phyloP scores from a whole-genome alignment of 805 yeast species.

The Lachancea sp. region DNA sequence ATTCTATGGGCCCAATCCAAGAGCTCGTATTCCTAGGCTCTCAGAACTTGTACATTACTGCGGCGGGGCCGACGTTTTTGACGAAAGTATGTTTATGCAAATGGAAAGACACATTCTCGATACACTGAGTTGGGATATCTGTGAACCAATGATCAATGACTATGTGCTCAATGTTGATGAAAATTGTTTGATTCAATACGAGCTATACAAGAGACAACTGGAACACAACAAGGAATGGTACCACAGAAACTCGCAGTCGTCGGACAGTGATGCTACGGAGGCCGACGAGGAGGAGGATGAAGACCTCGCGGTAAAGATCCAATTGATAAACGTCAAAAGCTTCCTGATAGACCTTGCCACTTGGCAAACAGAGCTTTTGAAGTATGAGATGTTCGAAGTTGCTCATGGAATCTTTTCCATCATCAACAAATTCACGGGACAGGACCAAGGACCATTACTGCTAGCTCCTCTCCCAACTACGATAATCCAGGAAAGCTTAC shows the following conservation, averaged over 20 bases:
- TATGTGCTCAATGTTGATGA: slow-evolving; percentile 41
- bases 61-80: slow-evolving; percentile 54
- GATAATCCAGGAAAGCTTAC: slow-evolving; percentile 20
- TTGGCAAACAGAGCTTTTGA: slow-evolving; percentile 40
- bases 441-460: slow-evolving; percentile 29
- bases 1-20: slow-evolving; percentile 61
- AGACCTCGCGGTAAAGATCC: slow-evolving; percentile 29
- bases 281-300: slow-evolving; percentile 27
- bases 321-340: slow-evolving; percentile 43
- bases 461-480: slow-evolving; percentile 22
- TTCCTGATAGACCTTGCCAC: slow-evolving; percentile 44
- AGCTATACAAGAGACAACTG: slow-evolving; percentile 30
- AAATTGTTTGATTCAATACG: slow-evolving; percentile 38
- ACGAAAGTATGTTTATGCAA: slow-evolving; percentile 55
- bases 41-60: slow-evolving; percentile 67
- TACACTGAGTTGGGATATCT: slow-evolving; percentile 67
- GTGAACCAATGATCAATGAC: slow-evolving; percentile 53
- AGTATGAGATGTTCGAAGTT: slow-evolving; percentile 28
- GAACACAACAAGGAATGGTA: slow-evolving; percentile 23
- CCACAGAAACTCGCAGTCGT: slow-evolving; percentile 19
- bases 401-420: slow-evolving; percentile 29
- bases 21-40: slow-evolving; percentile 68
- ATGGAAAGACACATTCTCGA: slow-evolving; percentile 72
- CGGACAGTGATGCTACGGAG: slow-evolving; percentile 27
- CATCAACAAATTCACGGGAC: slow-evolving; percentile 27